These are phyloP conservation scores for Entomortierella beljakovae DNA, from an alignment of 192 early-diverging fungal genomes.

Conservation along the genomic window DNA sequence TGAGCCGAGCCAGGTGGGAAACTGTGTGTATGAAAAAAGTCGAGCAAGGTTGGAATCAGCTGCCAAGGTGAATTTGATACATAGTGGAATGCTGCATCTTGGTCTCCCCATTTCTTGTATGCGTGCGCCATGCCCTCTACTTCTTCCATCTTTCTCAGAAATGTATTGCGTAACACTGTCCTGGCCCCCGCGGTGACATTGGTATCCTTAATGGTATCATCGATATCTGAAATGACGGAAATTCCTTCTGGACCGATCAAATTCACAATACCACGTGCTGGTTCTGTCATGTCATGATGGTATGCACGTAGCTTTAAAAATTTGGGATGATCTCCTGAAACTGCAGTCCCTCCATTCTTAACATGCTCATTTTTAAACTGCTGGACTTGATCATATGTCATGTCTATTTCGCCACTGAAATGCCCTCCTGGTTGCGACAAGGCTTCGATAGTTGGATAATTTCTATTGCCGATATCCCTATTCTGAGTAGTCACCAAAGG, in stretches of 20 bases:
- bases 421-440: slow-evolving; percentile 42
- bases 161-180: slow-evolving; percentile 74
- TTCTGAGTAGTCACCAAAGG: no score
- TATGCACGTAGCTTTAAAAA: slow-evolving; percentile 39
- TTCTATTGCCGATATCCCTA: slow-evolving; percentile 18
- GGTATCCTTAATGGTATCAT: slow-evolving; percentile 96
- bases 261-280: slow-evolving; percentile 63
- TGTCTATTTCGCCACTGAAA: slow-evolving; percentile 36
- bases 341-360: neutral
- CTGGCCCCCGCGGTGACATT: slow-evolving; percentile 79
- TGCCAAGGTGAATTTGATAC: slow-evolving; percentile 93
- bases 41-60: slow-evolving; percentile 78
- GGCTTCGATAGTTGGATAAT: slow-evolving; percentile 20
- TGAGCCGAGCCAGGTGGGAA: slow-evolving; percentile 89
- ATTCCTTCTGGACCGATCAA: slow-evolving; percentile 77
- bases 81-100: slow-evolving; percentile 82
- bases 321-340: slow-evolving; percentile 6
- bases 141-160: slow-evolving; percentile 73
- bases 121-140: slow-evolving; percentile 86
- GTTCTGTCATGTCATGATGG: slow-evolving; percentile 30
- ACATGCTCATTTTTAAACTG: neutral
- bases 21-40: slow-evolving; percentile 74
- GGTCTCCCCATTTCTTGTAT: slow-evolving; percentile 70
- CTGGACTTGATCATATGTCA: slow-evolving; percentile 21
- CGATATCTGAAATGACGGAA: slow-evolving; percentile 90